Evolutionary conservation across 1,284 basidiomycete species (phyloP).

Genomic region (Cryptococcus maquisensis): DNA sequence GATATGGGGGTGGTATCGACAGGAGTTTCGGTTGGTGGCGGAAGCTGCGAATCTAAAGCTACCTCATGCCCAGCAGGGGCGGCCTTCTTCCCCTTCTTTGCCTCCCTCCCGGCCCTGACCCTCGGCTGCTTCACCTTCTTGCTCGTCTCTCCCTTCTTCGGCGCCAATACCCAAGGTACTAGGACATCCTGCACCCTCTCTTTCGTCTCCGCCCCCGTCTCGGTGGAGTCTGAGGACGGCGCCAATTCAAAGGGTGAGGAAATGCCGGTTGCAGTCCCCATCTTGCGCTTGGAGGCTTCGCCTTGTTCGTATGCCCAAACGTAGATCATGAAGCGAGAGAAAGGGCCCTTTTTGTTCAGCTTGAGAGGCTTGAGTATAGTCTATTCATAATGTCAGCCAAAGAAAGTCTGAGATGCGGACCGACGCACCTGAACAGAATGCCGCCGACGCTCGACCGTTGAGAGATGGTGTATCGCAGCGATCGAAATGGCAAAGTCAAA

Average conservation of each 20-base stretch:
- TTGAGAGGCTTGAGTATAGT: slow-evolving; percentile 60
- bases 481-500: slow-evolving; percentile 94
- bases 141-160: slow-evolving; percentile 10
- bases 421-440: slow-evolving; percentile 64
- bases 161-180: slow-evolving; percentile 61
- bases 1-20: no score
- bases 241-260: neutral
- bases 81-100: no score
- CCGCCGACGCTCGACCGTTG: slow-evolving; percentile 66
- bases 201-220: neutral
- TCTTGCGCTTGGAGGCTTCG: slow-evolving; percentile 63
- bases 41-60: no score
- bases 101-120: no score
- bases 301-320: slow-evolving; percentile 99
- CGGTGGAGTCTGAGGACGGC: neutral
- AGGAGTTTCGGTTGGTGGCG: no score
- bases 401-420: no score
- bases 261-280: slow-evolving; percentile 51
- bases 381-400: neutral
- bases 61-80: no score
- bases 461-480: slow-evolving; percentile 89
- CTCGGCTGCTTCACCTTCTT: neutral
- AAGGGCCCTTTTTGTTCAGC: slow-evolving; percentile 43
- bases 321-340: slow-evolving; percentile 82
- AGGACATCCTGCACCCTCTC: slow-evolving; percentile 59